Evolutionary conservation across 306 rosid genomes (phyloP).

Genomic region (Vigna unguiculata): DNA sequence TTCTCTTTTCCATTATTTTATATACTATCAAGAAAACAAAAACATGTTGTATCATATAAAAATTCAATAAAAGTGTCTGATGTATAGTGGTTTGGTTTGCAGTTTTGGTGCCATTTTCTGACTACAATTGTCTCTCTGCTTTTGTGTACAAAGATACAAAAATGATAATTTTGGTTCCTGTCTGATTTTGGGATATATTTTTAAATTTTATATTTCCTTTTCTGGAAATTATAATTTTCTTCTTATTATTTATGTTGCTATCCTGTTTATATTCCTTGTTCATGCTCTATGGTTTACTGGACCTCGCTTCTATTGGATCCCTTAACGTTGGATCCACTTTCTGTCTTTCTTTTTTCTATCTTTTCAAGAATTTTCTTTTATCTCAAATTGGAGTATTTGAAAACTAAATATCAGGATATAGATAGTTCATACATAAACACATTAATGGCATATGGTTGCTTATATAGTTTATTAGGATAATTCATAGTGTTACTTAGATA

Average conservation of each 20-base stretch:
- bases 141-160: neutral
- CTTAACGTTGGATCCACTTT: neutral
- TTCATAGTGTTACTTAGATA: no score
- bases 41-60: neutral
- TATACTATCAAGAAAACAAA: neutral
- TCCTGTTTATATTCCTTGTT: neutral
- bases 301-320: neutral
- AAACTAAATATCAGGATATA: no score
- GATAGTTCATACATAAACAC: no score
- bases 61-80: neutral
- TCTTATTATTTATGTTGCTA: neutral
- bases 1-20: neutral
- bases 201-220: neutral
- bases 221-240: neutral
- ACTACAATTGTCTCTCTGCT: neutral
- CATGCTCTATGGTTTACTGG: neutral
- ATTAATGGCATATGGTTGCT: no score
- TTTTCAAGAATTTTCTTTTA: no score
- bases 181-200: neutral
- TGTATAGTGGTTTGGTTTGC: neutral
- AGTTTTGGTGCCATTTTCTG: neutral
- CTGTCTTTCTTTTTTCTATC: neutral
- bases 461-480: no score
- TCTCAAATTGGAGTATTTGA: no score
- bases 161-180: neutral